Conservation (phyloP, 176 grass and related monocot genomes). For the Raddia distichophylla region DNA sequence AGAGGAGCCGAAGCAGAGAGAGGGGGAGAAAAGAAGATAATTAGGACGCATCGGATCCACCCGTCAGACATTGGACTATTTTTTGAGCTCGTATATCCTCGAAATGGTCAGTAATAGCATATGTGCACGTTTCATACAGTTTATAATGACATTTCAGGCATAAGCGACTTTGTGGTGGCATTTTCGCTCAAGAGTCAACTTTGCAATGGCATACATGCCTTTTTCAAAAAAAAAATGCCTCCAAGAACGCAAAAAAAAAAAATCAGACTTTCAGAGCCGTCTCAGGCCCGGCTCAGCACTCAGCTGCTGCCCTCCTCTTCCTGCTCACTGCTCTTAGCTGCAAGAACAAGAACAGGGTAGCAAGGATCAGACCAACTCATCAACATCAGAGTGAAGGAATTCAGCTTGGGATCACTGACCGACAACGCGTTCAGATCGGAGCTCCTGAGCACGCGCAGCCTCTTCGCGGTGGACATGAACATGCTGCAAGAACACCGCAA, state of each 20-base stretch:
- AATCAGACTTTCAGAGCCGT: not conserved
- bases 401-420: constrained; percentile 33
- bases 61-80: no score
- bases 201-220: no score
- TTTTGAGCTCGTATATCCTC: no score
- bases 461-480: constrained; percentile 73
- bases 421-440: constrained; percentile 59
- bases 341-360: constrained; percentile 5
- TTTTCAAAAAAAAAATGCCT: not conserved
- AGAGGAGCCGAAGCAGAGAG: no score
- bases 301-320: constrained; percentile 59
- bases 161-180: no score
- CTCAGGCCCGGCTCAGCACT: constrained; percentile 27
- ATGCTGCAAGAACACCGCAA: constrained; percentile 51
- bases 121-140: no score
- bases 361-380: not conserved
- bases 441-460: constrained; percentile 76
- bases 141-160: no score
- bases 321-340: constrained; percentile 62
- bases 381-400: no score
- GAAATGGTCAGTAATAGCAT: no score
- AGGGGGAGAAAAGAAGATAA: no score
- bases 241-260: constrained; percentile 38
- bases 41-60: no score
- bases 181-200: no score